These are phyloP conservation scores for Galerina marginata DNA, from an alignment of 768 basidiomycete genomes.

Conservation along the genomic window DNA sequence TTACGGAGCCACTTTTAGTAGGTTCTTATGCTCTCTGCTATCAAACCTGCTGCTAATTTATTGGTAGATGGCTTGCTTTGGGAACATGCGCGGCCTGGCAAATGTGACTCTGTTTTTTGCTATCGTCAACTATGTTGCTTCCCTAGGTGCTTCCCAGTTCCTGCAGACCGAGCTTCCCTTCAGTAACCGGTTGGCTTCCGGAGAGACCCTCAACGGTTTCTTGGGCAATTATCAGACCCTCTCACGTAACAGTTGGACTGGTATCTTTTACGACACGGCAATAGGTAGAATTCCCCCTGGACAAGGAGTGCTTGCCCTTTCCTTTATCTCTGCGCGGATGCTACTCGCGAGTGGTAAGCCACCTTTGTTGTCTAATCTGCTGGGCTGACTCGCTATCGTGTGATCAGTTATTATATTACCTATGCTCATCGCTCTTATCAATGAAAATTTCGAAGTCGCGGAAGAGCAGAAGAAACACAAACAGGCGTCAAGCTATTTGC, in stretches of 20 bases:
- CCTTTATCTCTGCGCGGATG: constrained; percentile 85
- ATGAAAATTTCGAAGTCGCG: constrained; percentile 92
- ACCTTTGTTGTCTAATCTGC: neutral
- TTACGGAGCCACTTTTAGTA: constrained; percentile 89
- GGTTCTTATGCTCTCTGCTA: constrained; percentile 2
- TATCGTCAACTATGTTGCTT: constrained; percentile 84
- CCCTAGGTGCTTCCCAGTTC: constrained; percentile 83
- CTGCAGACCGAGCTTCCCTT: constrained; percentile 78
- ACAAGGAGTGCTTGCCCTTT: constrained; percentile 70
- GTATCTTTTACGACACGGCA: constrained; percentile 67
- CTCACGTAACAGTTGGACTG: constrained; percentile 93
- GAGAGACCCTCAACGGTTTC: constrained; percentile 84
- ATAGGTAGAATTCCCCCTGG: constrained; percentile 64
- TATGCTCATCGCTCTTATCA: constrained; percentile 97
- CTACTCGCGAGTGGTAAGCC: constrained; percentile 89
- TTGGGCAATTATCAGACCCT: constrained; percentile 87
- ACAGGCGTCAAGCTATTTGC: constrained; percentile 74
- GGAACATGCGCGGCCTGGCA: constrained; percentile 86
- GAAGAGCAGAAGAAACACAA: constrained; percentile 87
- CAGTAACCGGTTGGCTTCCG: constrained; percentile 69
- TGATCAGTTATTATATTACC: constrained; percentile 83
- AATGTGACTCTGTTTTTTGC: constrained; percentile 94
- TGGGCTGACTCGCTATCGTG: constrained; percentile 1
- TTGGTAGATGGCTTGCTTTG: constrained; percentile 81
- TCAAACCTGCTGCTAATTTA: constrained; percentile 6